Base-by-base conservation (phyloP, 1,139 yeast species). In the Kurtzmaniella quercitrusa region DNA sequence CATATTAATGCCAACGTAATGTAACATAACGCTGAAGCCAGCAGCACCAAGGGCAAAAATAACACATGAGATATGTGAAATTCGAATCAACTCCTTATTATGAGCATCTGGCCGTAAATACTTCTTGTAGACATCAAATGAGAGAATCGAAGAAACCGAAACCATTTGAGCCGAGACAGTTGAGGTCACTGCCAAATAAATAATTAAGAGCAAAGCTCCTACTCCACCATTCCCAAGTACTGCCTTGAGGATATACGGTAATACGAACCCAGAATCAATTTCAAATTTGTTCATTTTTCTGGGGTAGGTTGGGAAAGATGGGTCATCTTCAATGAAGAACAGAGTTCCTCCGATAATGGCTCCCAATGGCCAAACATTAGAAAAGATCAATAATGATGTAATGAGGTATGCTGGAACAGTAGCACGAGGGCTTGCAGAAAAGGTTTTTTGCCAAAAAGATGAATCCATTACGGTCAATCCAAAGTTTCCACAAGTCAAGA, bases 341-440 rank as follows among this genome's bases (percentile, higher is more conserved):
- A 53, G 48, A 2, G 65, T 55, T 12, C 60, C 51, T 11, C 65
- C 66, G 35, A 59, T 50, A 36, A 60, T 52, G 3, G 65, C 43
- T 9, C 66, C 65, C 16, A 60, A 44, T 2, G 65, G 60, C 65
- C 65, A 65, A 23, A 61, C 64, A 44, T 59, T 59, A 11, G 65
- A 53, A 42, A 61, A 63, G 36, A 66, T 65, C n/a, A 55, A 50
- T 2, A 62, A 42, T 1, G 70, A 65, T 2, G 66, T 67, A 34
- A 61, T 53, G 26, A 66, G 48, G 45, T 68, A 68, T 12, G 71
- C 74, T 2, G 69, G 70, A 33, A 65, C 61, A 9, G 65, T 58
- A 18, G 70, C 65, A 39, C 51, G 59, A 11, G 62, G 53, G 47
- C 58, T 55, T 8, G 71, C 65, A 43, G 64, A 56, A 40, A 64